phyloP scores from a whole-genome alignment of 2,329 filamentous ascomycete genomes.

The Cladosporium sp. region DNA sequence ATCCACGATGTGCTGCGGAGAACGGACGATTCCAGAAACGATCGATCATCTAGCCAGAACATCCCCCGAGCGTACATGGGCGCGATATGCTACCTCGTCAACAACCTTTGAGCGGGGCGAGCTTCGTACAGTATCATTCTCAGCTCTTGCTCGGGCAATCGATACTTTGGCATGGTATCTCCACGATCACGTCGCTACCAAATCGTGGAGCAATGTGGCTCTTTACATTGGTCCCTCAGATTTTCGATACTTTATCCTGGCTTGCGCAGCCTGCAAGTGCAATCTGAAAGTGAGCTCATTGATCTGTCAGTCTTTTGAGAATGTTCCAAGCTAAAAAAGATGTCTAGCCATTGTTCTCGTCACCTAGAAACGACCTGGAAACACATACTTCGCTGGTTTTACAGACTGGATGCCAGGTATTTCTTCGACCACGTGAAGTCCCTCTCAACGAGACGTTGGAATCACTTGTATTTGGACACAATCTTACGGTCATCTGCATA shows the following conservation, averaged over 20 bases:
- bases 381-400: conserved; percentile 19
- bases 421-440: conserved; percentile 3
- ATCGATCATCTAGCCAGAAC: neutral
- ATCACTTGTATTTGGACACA: neutral
- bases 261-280: conserved; percentile 23
- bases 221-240: conserved; percentile 25
- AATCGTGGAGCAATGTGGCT: neutral
- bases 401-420: conserved; percentile 14
- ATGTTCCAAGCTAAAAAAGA: neutral
- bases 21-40: neutral
- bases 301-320: neutral
- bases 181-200: neutral
- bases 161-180: neutral
- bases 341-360: conserved; percentile 19
- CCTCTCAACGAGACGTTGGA: neutral
- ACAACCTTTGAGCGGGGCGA: neutral
- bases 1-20: neutral
- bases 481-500: neutral
- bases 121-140: neutral
- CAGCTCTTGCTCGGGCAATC: neutral
- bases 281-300: conserved; percentile 1
- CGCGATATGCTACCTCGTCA: neutral
- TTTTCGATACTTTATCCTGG: conserved; percentile 23
- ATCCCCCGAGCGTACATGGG: neutral
- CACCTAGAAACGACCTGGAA: conserved; percentile 21